A percentile compares a stretch with the other conserved stretches of the same genome.
Conservation (phyloP, 2,329 filamentous ascomycete species). For the Podosphaera aphanis region DNA sequence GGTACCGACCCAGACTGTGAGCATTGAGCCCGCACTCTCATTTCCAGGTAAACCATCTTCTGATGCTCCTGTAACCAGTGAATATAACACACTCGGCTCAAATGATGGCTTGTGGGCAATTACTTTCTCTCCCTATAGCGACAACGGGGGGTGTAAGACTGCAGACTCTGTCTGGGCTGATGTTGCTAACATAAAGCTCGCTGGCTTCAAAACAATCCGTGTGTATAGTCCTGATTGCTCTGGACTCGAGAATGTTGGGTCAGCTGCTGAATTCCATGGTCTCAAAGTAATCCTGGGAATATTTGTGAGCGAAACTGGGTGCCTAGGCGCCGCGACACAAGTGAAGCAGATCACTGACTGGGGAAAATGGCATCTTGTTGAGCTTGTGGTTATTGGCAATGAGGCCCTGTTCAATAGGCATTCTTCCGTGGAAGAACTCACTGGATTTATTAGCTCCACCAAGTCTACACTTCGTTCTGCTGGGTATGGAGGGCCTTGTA, state of each 20-base stretch:
- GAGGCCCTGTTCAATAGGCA: constrained; percentile 62
- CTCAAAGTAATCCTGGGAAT: constrained; percentile 70
- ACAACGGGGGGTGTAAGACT: constrained; percentile 38
- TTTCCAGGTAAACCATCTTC: constrained; percentile 4
- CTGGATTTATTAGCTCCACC: constrained; percentile 43
- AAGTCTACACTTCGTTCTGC: constrained; percentile 35
- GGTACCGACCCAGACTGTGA: too few species aligned
- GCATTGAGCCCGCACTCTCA: too few species aligned
- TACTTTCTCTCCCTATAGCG: constrained; percentile 56
- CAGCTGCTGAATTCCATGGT: constrained; percentile 39
- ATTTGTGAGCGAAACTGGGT: constrained; percentile 46
- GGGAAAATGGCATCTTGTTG: constrained; percentile 45
- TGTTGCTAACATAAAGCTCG: constrained; percentile 34
- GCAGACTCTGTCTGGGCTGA: constrained; percentile 32
- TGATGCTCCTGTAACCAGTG: constrained; percentile 1
- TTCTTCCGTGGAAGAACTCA: constrained; percentile 40
- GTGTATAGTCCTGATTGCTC: constrained; percentile 85
- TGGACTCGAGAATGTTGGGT: constrained; percentile 52
- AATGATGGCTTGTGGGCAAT: constrained; percentile 35
- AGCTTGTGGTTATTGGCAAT: constrained; percentile 72
- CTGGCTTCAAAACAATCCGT: constrained; percentile 50
- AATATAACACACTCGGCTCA: constrained; percentile 12
- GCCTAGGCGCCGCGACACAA: constrained; percentile 39
- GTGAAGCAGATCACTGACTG: constrained; percentile 49
- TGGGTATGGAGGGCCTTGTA: constrained; percentile 53